Conservation (phyloP, 371 early-diverging fungal genomes). For the Rhizopus stolonifer region DNA sequence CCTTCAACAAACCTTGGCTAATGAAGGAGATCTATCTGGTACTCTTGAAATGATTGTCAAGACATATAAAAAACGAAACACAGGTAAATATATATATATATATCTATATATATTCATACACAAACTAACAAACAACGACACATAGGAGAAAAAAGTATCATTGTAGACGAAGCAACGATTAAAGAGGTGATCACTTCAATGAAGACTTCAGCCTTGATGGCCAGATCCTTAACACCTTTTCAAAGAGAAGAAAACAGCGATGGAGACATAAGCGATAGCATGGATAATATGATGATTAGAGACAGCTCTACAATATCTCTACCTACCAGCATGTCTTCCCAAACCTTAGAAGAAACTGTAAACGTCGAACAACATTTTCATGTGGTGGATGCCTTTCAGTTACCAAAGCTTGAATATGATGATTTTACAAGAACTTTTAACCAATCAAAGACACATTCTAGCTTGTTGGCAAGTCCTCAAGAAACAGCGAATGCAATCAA, state of each 20-base stretch:
- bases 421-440: conserved; percentile 65
- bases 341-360: conserved; percentile 30
- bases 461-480: conserved; percentile 59
- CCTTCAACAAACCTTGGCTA: conserved; percentile 48
- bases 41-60: conserved; percentile 65
- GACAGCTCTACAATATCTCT: conserved; percentile 8
- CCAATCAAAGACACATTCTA: conserved; percentile 20
- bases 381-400: conserved; percentile 71
- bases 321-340: neutral
- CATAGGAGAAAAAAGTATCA: conserved; percentile 23
- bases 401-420: conserved; percentile 72
- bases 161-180: conserved; percentile 35
- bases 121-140: too few species aligned
- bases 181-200: conserved; percentile 26
- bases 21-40: conserved; percentile 38
- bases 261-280: conserved; percentile 27
- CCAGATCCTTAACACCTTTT: conserved; percentile 26
- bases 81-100: conserved; percentile 15
- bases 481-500: conserved; percentile 69
- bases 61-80: conserved; percentile 53
- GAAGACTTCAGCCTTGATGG: conserved; percentile 27
- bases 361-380: conserved; percentile 65
- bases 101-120: too few species aligned
- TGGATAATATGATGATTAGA: conserved; percentile 35
- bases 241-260: conserved; percentile 21